Evolutionary conservation across 2,329 filamentous ascomycete species (phyloP), one percentile per base, ranked within the genome.

Genomic region (Thelonectria blattea): DNA sequence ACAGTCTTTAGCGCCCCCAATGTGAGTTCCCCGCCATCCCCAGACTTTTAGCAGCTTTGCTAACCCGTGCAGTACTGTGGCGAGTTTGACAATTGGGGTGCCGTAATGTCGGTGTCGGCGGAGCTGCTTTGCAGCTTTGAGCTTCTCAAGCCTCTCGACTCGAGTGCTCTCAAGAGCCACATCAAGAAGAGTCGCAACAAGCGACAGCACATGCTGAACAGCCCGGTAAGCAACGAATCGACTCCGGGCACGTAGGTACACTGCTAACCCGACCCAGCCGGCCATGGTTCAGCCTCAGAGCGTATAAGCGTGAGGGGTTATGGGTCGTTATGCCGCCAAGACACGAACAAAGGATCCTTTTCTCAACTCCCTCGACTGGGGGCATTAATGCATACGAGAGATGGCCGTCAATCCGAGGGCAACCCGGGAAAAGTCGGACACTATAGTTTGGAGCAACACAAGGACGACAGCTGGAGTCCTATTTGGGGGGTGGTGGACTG

Each of bases 51-150:
- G n/a, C n/a, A 46, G 51, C 47, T 43, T 58, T 62, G 58, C 74
- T 78, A 69, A 76, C 69, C 9, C n/a, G 24, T 37, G 39, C 66
- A 96, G 91, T 98, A 99, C 73, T 99, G 95, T 71, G 95, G 95
- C 67, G 95, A 99, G 76, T 99, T 99, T 68, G 95, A 99, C 75
- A 99, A 99, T 66, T 98, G 95, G 92, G 95, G 95, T 18, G 95
- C 95, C 14, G 93, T 98, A 67, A 99, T 99, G 95, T 97, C 94
- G 2, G 95, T 99, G 20, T 97, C 93, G 1, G 87, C 87, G 14
- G 95, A 98, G 76, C 80, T 99, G 53, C 86, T 99, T 1, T 99
- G 95, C 80, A 97, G 93, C 74, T 99, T 99, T 73, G 95, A 99
- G 78, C 83, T 99, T 15, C 84, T 99, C 62, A 99, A 99, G 77